Evolutionary conservation across 345 rosid species (phyloP).

Genomic region (Eucalyptus pumila): DNA sequence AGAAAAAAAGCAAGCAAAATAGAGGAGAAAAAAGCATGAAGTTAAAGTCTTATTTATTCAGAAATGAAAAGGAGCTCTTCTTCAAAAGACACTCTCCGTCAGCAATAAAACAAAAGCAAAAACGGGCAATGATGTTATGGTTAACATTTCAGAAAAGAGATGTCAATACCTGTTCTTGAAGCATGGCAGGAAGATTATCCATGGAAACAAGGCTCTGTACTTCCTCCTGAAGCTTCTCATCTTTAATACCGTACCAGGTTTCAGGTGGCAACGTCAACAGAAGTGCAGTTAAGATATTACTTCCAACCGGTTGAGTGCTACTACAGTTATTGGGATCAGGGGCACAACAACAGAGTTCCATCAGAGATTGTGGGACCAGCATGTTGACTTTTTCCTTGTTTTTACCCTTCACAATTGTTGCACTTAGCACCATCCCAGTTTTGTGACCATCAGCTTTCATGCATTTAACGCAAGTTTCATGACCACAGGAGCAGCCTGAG

Average conservation of each 20-base stretch:
- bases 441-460: conserved; percentile 25
- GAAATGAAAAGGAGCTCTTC: background rate
- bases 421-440: conserved; percentile 28
- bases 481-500: conserved; percentile 28
- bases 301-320: conserved; percentile 32
- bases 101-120: background rate
- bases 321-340: conserved; percentile 17
- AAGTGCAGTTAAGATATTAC: conserved; percentile 66
- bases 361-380: conserved; percentile 34
- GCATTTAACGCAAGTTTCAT: conserved; percentile 48
- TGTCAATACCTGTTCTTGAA: conserved; percentile 72
- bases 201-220: conserved; percentile 35
- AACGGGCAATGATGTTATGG: background rate
- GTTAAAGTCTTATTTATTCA: background rate
- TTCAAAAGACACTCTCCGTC: background rate
- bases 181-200: conserved; percentile 52
- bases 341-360: conserved; percentile 3
- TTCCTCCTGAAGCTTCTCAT: conserved; percentile 39
- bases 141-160: background rate
- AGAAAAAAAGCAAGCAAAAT: background rate
- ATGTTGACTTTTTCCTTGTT: conserved; percentile 43
- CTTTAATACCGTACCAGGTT: conserved; percentile 65
- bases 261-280: conserved; percentile 66
- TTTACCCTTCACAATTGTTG: conserved; percentile 31
- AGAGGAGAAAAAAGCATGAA: background rate